A percentile compares a stretch with the other conserved stretches of the same genome.
Evolutionary conservation across 345 rosid species (phyloP).

Genomic region (Ceriops zippeliana): DNA sequence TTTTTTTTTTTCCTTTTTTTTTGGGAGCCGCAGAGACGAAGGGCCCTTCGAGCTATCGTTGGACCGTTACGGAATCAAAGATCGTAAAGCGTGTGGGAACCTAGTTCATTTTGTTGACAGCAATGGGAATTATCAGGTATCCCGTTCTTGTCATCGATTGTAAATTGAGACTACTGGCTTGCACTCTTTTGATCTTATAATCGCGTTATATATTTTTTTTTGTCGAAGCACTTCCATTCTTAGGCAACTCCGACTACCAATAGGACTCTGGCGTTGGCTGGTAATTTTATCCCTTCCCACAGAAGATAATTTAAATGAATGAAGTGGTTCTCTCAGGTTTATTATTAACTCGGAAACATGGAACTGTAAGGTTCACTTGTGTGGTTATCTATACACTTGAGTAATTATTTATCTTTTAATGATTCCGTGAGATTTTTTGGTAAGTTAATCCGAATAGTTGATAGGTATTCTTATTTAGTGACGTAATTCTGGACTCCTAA

Average conservation of each 20-base stretch:
- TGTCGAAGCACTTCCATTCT: no score
- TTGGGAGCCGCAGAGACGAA: slow-evolving; percentile 42
- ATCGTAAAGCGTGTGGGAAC: slow-evolving; percentile 38
- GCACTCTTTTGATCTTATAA: neutral
- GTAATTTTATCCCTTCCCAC: no score
- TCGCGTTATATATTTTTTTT: neutral
- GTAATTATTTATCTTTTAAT: no score
- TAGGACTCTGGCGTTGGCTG: no score
- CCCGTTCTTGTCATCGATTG: neutral
- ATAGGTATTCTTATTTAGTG: neutral
- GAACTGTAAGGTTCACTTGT: no score
- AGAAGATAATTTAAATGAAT: no score
- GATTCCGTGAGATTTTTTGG: no score
- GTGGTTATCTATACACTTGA: no score
- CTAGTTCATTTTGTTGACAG: slow-evolving; percentile 53
- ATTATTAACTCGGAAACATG: no score
- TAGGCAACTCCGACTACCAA: no score
- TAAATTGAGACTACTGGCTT: neutral
- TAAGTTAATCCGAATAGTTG: no score
- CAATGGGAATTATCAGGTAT: slow-evolving; percentile 53
- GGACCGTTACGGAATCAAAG: slow-evolving; percentile 42
- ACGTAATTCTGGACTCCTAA: neutral
- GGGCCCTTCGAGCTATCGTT: slow-evolving; percentile 55
- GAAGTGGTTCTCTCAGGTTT: no score
- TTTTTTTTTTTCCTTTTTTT: neutral